phyloP scores from a whole-genome alignment of 805 yeast species.

The Saturnispora dispora region DNA sequence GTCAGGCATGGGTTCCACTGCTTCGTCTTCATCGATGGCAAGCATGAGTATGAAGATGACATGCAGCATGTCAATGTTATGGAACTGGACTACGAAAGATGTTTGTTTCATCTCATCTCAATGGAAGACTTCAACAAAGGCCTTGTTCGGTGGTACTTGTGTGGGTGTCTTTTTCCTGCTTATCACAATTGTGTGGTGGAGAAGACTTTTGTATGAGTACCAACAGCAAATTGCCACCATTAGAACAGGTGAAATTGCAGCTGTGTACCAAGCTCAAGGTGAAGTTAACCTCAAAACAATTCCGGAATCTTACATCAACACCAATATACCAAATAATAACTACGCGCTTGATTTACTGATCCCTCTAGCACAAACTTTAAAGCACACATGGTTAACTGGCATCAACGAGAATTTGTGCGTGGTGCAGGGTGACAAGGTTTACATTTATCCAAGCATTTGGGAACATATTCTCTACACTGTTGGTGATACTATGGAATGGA shows the following conservation, averaged over 20 bases:
- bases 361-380: conserved; percentile 11
- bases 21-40: neutral
- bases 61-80: conserved; percentile 17
- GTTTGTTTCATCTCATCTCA: conserved; percentile 13
- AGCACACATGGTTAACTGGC: conserved; percentile 14
- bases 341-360: conserved; percentile 5
- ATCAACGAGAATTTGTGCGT: conserved; percentile 10
- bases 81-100: conserved; percentile 16
- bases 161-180: conserved; percentile 14
- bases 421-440: conserved; percentile 10
- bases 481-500: conserved; percentile 17
- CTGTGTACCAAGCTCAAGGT: neutral
- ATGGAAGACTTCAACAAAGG: conserved; percentile 15
- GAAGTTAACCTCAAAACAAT: neutral
- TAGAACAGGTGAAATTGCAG: conserved; percentile 8
- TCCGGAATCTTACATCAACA: neutral
- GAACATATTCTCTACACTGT: conserved; percentile 12
- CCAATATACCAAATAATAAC: neutral
- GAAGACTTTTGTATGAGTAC: conserved; percentile 13
- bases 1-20: neutral
- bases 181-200: conserved; percentile 14
- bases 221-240: conserved; percentile 6
- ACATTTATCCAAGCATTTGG: conserved; percentile 13
- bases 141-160: conserved; percentile 17
- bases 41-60: conserved; percentile 3